Percentiles rank a stretch among this genome's conserved stretches.
Evolutionary conservation across 2,329 filamentous ascomycete species (phyloP).

Genomic region (Aspergillus sojae): DNA sequence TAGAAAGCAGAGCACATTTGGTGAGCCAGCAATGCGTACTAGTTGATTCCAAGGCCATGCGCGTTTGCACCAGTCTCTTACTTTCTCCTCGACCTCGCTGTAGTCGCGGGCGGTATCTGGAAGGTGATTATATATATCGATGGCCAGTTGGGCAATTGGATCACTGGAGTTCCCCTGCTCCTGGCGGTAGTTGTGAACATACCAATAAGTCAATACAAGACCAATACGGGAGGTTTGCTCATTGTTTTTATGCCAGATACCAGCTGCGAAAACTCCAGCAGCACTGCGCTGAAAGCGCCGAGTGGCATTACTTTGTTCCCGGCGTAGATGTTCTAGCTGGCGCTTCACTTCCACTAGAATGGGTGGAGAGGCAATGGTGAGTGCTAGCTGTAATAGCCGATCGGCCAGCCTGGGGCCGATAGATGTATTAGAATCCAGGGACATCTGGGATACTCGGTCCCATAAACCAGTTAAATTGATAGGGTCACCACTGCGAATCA

Average conservation of each 20-base stretch:
- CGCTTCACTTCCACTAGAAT: no score
- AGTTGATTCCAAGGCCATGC: conserved; percentile 12
- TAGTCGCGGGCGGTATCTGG: not conserved
- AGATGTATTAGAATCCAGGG: no score
- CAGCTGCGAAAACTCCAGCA: conserved; percentile 10
- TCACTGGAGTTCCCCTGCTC: not conserved
- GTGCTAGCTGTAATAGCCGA: no score
- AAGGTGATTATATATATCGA: not conserved
- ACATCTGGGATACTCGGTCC: no score
- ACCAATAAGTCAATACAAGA: conserved; percentile 9
- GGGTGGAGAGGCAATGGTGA: no score
- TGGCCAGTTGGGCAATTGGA: conserved; percentile 2
- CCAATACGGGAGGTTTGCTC: conserved; percentile 13
- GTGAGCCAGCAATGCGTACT: conserved; percentile 1
- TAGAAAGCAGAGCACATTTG: conserved; percentile 13
- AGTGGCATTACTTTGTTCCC: no score
- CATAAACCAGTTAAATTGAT: no score
- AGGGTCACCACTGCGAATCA: no score
- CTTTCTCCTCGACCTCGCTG: not conserved
- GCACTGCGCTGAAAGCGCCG: not conserved
- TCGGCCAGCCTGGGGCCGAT: no score
- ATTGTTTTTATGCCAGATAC: conserved; percentile 7
- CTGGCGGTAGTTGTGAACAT: conserved; percentile 7
- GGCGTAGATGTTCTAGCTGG: no score
- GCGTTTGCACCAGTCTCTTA: conserved; percentile 7